These are phyloP conservation scores for Backusella circina DNA, from an alignment of 192 early-diverging fungal genomes.

Conservation along the genomic window DNA sequence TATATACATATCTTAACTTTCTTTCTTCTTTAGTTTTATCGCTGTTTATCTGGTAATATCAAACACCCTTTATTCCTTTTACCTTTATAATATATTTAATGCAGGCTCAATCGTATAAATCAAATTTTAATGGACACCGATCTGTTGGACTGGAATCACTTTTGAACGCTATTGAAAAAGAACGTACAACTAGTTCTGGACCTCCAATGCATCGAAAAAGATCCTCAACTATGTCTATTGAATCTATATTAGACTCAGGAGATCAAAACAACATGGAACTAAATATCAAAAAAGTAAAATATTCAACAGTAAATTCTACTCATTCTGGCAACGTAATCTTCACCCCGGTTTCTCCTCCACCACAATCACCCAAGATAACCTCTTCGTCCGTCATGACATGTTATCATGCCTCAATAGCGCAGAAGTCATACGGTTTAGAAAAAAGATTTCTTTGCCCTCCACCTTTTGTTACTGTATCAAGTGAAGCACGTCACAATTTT, in stretches of 20 bases:
- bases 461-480: constrained; percentile 52
- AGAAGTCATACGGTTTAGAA: constrained; percentile 93
- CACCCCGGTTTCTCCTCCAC: not conserved
- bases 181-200: not conserved
- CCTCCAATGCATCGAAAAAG: constrained; percentile 1
- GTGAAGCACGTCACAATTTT: constrained; percentile 39
- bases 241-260: constrained; percentile 20
- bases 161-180: constrained; percentile 27
- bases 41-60: not conserved
- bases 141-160: constrained; percentile 22
- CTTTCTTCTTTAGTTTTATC: not conserved
- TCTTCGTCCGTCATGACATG: constrained; percentile 72
- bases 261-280: not conserved
- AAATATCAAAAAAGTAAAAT: not conserved
- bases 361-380: not conserved
- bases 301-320: not conserved
- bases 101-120: not conserved
- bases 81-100: not conserved
- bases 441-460: constrained; percentile 83
- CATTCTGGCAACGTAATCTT: not conserved
- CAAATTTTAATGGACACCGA: constrained; percentile 7
- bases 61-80: not conserved
- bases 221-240: constrained; percentile 26
- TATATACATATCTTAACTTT: not conserved
- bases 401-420: constrained; percentile 78